These are phyloP conservation scores for Moesziomyces sp. DNA, from an alignment of 1,284 basidiomycete genomes.

Conservation along the genomic window DNA sequence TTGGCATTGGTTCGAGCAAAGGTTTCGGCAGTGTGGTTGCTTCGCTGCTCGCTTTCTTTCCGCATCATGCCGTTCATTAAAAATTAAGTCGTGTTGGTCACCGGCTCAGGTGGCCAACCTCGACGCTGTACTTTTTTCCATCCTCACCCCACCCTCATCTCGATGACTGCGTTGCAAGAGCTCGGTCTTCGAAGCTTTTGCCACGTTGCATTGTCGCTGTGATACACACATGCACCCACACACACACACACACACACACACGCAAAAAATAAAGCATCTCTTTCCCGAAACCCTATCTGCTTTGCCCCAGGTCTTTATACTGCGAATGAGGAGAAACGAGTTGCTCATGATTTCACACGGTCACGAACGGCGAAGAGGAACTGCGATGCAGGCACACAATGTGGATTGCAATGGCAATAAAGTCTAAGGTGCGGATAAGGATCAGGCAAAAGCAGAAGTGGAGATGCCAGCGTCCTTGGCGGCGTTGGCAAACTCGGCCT, in stretches of 20 bases:
- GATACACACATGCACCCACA: neutral
- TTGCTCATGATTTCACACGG: neutral
- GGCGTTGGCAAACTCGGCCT: conserved; percentile 71
- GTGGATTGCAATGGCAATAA: neutral
- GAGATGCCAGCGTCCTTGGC: conserved; percentile 67
- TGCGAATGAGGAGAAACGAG: neutral
- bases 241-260: neutral
- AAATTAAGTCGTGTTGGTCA: conserved; percentile 3
- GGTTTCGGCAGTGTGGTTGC: neutral
- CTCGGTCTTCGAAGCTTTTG: too few relatives aligned
- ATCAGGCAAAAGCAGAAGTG: conserved; percentile 58
- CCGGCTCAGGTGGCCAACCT: too few relatives aligned
- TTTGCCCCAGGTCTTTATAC: neutral
- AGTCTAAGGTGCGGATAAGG: neutral
- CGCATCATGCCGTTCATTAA: conserved; percentile 5
- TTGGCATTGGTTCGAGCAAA: conserved; percentile 7
- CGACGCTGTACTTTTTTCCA: conserved; percentile 43
- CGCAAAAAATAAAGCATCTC: neutral
- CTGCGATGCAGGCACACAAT: neutral
- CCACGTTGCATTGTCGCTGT: too few relatives aligned
- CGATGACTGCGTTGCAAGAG: neutral
- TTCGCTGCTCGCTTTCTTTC: neutral
- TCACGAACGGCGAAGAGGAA: neutral
- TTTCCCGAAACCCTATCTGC: neutral
- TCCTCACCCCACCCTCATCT: neutral